Evolutionary conservation across 257 asterid species (phyloP).

Genomic region (Solanum chaucha): DNA sequence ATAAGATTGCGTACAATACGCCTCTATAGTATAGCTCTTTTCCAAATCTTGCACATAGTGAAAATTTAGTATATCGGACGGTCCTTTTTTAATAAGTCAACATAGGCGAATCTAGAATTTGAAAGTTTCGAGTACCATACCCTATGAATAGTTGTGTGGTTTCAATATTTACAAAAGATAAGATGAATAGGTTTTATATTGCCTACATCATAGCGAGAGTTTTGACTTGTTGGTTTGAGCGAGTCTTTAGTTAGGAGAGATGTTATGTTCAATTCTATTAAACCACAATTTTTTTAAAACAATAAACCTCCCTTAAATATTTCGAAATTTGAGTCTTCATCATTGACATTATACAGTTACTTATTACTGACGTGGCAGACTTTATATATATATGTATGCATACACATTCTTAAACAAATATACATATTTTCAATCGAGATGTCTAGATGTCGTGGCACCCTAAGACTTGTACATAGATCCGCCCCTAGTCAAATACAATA

Average conservation of each 20-base stretch:
- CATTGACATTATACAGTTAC: no score
- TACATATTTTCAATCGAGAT: no score
- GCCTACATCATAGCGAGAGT: background rate
- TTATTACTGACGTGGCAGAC: no score
- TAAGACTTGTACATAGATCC: no score
- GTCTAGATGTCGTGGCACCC: no score
- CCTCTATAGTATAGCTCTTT: background rate
- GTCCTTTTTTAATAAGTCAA: no score
- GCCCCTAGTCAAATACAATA: no score
- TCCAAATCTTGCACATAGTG: background rate
- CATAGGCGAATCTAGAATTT: no score
- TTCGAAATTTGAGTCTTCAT: no score
- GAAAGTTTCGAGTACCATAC: background rate
- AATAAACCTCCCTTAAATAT: background rate
- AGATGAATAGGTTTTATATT: background rate
- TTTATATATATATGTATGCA: no score
- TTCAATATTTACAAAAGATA: background rate
- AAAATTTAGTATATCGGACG: no score
- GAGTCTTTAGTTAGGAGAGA: background rate
- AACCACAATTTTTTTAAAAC: background rate
- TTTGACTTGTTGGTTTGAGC: background rate
- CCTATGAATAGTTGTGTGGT: background rate
- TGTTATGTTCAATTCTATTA: background rate
- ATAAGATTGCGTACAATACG: background rate
- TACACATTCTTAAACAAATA: background rate